Conservation (phyloP, 441 rosid genomes). For the Macaranga tanarius region DNA sequence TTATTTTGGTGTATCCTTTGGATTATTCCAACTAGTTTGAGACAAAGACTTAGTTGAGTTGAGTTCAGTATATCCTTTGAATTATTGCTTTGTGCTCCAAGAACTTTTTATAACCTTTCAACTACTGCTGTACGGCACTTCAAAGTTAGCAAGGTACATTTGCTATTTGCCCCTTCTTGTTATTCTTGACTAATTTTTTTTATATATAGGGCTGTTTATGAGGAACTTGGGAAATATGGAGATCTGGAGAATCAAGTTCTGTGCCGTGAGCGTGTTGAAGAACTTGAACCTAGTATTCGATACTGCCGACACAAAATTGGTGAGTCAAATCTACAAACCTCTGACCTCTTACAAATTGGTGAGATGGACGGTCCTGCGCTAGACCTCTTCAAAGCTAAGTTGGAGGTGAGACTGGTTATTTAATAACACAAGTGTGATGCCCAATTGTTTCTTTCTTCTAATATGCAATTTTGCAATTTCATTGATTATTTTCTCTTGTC, state of each 20-base stretch:
- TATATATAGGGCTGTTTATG: conserved; percentile 79
- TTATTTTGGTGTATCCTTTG: conserved; percentile 7
- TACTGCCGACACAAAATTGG: conserved; percentile 97
- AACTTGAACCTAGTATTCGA: conserved; percentile 91
- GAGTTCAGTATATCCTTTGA: no score
- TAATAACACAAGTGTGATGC: conserved; percentile 7
- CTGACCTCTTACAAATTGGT: conserved; percentile 86
- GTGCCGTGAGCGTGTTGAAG: conserved; percentile 96
- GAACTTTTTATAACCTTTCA: not conserved
- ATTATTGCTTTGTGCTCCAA: not conserved
- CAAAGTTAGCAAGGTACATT: not conserved
- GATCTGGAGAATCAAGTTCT: conserved; percentile 93
- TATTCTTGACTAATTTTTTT: conserved; percentile 16
- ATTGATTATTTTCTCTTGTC: not conserved
- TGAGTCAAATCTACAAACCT: conserved; percentile 75
- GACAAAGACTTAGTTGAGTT: no score
- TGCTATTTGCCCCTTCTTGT: conserved; percentile 9
- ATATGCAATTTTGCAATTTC: not conserved
- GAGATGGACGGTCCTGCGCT: conserved; percentile 93
- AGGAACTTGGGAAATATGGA: conserved; percentile 98
- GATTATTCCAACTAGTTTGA: not conserved
- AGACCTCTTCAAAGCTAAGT: conserved; percentile 90
- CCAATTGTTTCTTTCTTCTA: not conserved
- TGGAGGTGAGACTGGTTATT: conserved; percentile 51
- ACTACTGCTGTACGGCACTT: not conserved